phyloP scores from a whole-genome alignment of 177 flowering plant genomes.

The Vitis hybrid region DNA sequence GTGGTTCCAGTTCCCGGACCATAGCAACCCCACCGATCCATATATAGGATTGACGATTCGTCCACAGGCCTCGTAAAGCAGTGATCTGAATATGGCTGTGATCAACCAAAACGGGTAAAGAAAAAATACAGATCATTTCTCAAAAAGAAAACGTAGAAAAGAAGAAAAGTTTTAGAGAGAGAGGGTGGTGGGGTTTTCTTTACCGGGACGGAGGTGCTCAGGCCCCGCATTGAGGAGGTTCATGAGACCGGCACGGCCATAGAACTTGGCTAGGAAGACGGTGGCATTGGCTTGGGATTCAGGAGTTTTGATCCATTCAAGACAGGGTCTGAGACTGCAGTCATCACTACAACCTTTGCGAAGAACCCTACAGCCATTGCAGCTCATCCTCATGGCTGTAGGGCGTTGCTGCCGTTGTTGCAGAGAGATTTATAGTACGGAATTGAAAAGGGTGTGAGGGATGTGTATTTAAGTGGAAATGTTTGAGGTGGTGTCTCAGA shows the following conservation, averaged over 20 bases:
- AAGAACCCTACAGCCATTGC: constrained; percentile 42
- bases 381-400: constrained; percentile 30
- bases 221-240: constrained; percentile 58
- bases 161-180: neutral
- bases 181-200: neutral
- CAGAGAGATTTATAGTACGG: neutral
- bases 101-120: neutral
- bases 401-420: neutral
- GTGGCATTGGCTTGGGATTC: constrained; percentile 60
- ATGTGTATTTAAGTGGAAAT: neutral
- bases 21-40: constrained; percentile 47
- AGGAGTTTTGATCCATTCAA: constrained; percentile 36
- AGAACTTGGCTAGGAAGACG: constrained; percentile 64
- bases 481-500: neutral
- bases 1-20: constrained; percentile 42
- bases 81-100: constrained; percentile 44
- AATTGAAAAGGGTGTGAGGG: neutral
- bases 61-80: constrained; percentile 57
- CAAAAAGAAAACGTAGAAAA: neutral
- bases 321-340: constrained; percentile 33
- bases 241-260: constrained; percentile 64
- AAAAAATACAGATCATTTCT: neutral
- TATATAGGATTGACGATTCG: constrained; percentile 45
- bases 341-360: constrained; percentile 39
- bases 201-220: constrained; percentile 47